Percentiles rank a stretch among this genome's conserved stretches.
Conservation (phyloP, 2,329 filamentous ascomycete genomes). For the Scedosporium boydii region DNA sequence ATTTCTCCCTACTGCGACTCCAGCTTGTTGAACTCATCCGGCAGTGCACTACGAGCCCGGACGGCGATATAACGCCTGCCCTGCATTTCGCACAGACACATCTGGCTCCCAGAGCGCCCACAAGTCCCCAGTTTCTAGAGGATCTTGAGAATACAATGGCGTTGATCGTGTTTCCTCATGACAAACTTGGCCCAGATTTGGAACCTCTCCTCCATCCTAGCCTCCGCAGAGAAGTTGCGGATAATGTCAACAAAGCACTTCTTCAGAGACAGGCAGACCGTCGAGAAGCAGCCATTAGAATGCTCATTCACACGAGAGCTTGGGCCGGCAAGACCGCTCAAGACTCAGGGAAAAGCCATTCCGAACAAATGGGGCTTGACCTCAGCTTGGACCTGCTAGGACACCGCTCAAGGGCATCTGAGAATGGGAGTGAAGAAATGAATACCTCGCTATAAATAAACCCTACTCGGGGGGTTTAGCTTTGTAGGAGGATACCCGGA, state of each 20-base stretch:
- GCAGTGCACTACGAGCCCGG: conserved; percentile 54
- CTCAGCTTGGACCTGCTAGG: conserved; percentile 20
- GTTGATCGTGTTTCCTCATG: conserved; percentile 77
- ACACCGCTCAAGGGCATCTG: conserved; percentile 19
- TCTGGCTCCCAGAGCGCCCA: conserved; percentile 77
- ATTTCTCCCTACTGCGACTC: conserved; percentile 81
- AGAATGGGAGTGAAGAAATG: conserved; percentile 42
- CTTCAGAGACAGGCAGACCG: conserved; percentile 61
- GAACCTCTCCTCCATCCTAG: conserved; percentile 69
- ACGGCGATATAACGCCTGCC: conserved; percentile 54
- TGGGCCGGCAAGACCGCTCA: conserved; percentile 68
- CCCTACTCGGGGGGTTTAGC: too few relatives aligned
- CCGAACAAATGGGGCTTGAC: conserved; percentile 26
- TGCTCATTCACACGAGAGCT: conserved; percentile 69
- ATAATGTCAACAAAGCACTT: conserved; percentile 82
- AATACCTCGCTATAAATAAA: conserved; percentile 27
- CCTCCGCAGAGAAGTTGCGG: conserved; percentile 75
- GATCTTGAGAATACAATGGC: conserved; percentile 92
- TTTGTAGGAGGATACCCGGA: not conserved
- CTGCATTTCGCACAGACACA: conserved; percentile 81
- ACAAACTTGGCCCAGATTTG: conserved; percentile 66
- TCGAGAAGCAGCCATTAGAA: conserved; percentile 72
- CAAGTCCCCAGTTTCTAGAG: conserved; percentile 69
- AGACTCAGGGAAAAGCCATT: conserved; percentile 20
- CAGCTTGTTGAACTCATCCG: conserved; percentile 93